Evolutionary conservation across 2,329 filamentous ascomycete species (phyloP).

Genomic region (Penicillium sclerotiorum): DNA sequence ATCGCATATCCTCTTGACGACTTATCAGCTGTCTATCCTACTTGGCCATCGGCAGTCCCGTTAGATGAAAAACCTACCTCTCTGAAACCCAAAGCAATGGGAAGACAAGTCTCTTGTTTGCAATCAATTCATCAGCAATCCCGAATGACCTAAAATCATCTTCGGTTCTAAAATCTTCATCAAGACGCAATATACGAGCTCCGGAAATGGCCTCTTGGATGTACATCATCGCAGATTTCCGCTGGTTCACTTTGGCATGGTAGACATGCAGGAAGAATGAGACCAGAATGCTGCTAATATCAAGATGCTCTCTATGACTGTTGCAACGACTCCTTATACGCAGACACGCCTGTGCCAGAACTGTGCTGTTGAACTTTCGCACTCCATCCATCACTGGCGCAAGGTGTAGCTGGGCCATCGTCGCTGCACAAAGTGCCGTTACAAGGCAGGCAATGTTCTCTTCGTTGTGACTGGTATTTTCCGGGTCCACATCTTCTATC

Average conservation of each 20-base stretch:
- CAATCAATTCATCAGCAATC: constrained; percentile 17
- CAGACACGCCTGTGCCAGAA: constrained; percentile 27
- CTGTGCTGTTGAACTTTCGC: constrained; percentile 18
- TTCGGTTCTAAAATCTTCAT: constrained; percentile 6
- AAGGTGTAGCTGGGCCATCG: constrained; percentile 35
- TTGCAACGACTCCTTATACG: constrained; percentile 20
- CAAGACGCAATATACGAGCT: constrained; percentile 25
- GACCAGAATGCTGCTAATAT: constrained; percentile 25
- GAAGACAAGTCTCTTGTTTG: constrained; percentile 31
- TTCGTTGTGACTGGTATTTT: constrained; percentile 6
- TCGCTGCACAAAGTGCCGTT: constrained; percentile 33
- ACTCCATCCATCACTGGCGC: constrained; percentile 15
- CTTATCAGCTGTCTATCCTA: not conserved
- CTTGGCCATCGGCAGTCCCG: not conserved
- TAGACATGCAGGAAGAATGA: constrained; percentile 38
- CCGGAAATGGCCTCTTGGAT: constrained; percentile 32
- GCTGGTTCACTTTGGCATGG: constrained; percentile 34
- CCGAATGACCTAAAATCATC: not conserved
- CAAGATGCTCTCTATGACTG: constrained; percentile 18
- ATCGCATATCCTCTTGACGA: constrained; percentile 32
- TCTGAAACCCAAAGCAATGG: constrained; percentile 35
- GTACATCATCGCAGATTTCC: constrained; percentile 32
- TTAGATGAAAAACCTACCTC: constrained; percentile 18
- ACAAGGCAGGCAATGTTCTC: constrained; percentile 21
- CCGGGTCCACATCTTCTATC: constrained; percentile 15